Evolutionary conservation across 441 rosid genomes (phyloP).

Genomic region (Pelargonium australe): DNA sequence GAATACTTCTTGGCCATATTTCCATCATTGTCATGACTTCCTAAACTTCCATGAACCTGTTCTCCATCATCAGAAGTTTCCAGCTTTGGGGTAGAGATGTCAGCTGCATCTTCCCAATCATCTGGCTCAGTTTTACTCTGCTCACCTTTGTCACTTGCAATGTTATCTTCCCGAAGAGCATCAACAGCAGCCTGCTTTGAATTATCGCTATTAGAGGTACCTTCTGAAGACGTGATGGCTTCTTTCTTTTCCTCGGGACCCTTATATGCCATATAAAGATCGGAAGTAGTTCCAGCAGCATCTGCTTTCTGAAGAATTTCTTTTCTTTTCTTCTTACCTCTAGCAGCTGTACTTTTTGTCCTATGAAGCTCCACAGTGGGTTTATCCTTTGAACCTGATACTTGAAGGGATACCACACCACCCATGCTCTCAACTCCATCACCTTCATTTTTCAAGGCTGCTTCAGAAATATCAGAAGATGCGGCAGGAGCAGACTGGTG

Average conservation of each 20-base stretch:
- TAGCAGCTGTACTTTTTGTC: constrained; percentile 37
- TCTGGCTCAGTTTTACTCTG: constrained; percentile 68
- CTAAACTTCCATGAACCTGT: constrained; percentile 26
- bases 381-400: constrained; percentile 49
- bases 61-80: constrained; percentile 37
- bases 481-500: constrained; percentile 29
- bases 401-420: constrained; percentile 27
- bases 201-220: constrained; percentile 24
- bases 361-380: constrained; percentile 35
- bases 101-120: constrained; percentile 98
- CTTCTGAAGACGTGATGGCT: constrained; percentile 23
- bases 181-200: constrained; percentile 35
- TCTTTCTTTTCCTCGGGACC: constrained; percentile 85
- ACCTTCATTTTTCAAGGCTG: constrained; percentile 25
- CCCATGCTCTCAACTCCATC: constrained; percentile 29
- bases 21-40: constrained; percentile 29
- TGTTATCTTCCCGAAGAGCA: constrained; percentile 27
- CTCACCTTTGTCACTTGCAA: constrained; percentile 28
- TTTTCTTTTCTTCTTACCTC: constrained; percentile 49
- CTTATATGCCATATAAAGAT: constrained; percentile 84
- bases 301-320: constrained; percentile 84
- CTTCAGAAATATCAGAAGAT: constrained; percentile 25
- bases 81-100: constrained; percentile 67
- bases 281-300: constrained; percentile 80
- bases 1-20: constrained; percentile 68